Base-by-base conservation (phyloP, 345 rosid genomes). In the Cardamine occulta region DNA sequence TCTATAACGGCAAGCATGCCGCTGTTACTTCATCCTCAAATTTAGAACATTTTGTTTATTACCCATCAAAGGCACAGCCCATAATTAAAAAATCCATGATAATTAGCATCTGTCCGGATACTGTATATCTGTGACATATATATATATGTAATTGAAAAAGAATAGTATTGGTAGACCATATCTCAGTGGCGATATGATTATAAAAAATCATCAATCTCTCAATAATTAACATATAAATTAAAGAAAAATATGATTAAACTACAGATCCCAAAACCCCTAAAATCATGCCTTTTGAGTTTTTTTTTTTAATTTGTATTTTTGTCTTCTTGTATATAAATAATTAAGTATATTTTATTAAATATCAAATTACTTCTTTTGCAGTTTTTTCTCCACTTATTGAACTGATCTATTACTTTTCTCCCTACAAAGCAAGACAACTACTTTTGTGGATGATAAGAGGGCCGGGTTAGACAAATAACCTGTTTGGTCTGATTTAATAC, bases 191-290 rank as follows among this genome's bases (percentile, higher is more conserved):
- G 51, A 70, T 72, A 78, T 57, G 39, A 48, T 71, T 73, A 74
- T 55, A 82, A 77, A 82, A 82, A 85, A 19, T 75, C 62, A 66
- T 58, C 87, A 83, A 83, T 84, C 89, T 84, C 69, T 81, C 89
- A 32, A 14, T 29, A 73, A 21, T 49, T 74, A 77, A 70, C 23
- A 7, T 56, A 66, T 57, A 65, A 35, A 65, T 39, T 58, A 37
- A 49, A 48, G 56, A 62, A 54, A 69, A 35, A 40, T 65, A 64
- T 49, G 58, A 78, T 23, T 75, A 74, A 76, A 72, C 51, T 79
- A 78, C 87, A 37, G 82, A 88, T 87, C 89, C 89, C 88, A 79
- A 85, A 74, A 53, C 78, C 74, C 77, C 62, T 69, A 63, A 76
- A 73, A 66, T 76, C 76, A 70, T 79, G 62, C 37, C 76, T 75